Evolutionary conservation across 2,329 filamentous ascomycete genomes (phyloP), one percentile per base, ranked within the genome.

Genomic region (Pseudocercospora fuligena): DNA sequence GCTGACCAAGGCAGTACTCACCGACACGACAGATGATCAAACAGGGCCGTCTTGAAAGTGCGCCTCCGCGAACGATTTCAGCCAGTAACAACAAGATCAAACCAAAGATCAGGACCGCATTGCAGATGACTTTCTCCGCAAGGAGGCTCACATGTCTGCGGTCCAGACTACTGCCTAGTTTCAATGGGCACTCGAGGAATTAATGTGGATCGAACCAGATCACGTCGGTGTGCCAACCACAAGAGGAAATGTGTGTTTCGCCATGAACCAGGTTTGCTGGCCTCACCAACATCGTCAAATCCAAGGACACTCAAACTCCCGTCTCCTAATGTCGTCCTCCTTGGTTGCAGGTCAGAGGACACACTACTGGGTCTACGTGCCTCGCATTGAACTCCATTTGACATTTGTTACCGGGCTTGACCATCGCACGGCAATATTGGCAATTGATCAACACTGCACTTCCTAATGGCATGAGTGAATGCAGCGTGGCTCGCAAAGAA

Each of bases 191-290:
- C 14, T 29, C n/a, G 1, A 14, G 9, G 49, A 27, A 31, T 14
- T 8, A 19, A 9, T 14, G 51, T 19, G 27, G 9, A 33, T 29
- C 40, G 40, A 43, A 43, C 14, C 51, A 56, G 23, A 56, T 31
- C 51, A 56, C 27, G 14, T 19, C 51, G 12, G 51, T 56, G 8
- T 31, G 51, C 51, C 23, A 27, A 27, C 51, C 27, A 27, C 27
- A 31, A 27, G 23, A 27, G 23, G 51, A 56, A 56, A 56, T 56
- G 51, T 31, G 12, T 56, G 51, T 54, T 54, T 54, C 51, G 51
- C 51, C 51, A 54, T 3, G 21, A 14, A 54, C 51, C 51, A 54
- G 51, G 23, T 54, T 54, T 54, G 25, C 51, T n/a, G 14, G 51
- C 21, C 51, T 29, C 51, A 54, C 51, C 14, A 53, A 43, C n/a